Base-by-base conservation (phyloP, 164 flowering plant genomes). In the Magnolia sinica region DNA sequence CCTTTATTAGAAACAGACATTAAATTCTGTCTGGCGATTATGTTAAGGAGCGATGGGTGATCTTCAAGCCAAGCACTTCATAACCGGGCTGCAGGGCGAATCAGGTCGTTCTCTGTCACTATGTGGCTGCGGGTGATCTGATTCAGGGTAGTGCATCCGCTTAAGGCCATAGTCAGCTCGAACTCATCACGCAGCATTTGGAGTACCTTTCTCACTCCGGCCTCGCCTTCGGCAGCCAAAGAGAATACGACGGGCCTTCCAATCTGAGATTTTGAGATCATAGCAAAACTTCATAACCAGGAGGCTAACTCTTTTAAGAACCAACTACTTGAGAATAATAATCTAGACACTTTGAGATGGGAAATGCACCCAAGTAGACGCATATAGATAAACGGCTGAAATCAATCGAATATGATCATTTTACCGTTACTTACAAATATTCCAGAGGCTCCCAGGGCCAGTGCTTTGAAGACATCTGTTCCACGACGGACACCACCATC, bases 361-460 rank as follows among this genome's bases (percentile, higher is more conserved):
- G 18, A 55, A 18, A 10, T 55, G 18, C 18, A 16, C 8, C 14
- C 67, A 64, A 64, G 67, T 64, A 55, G 61, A 16, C 3, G 7
- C n/a, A 14, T 64, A 19, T 18, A 19, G 23, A 20, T 19, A 64
- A 18, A 64, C 8, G 22, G 23, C 67, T 64, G 8, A 8, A 64
- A 7, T 64, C 27, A 20, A 7, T 22, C 10, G 22, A 22, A 20
- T 22, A 19, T 7, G 67, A 64, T 20, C 20, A 3, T 8, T 10
- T 19, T 3, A 18, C 23, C 8, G 37, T 16, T 20, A 79, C 98
- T 90, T 84, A 96, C 98, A 82, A 96, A 94, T 23, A 96, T 82
- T 52, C 97, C 97, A 66, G 97, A 85, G 29, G 99, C 99, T 58
- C 99, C 99, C 9, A 96, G 91, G 37, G 99, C 99, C 81, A 96